phyloP scores from a whole-genome alignment of 164 flowering plant genomes.

The Magnolia officinalis region DNA sequence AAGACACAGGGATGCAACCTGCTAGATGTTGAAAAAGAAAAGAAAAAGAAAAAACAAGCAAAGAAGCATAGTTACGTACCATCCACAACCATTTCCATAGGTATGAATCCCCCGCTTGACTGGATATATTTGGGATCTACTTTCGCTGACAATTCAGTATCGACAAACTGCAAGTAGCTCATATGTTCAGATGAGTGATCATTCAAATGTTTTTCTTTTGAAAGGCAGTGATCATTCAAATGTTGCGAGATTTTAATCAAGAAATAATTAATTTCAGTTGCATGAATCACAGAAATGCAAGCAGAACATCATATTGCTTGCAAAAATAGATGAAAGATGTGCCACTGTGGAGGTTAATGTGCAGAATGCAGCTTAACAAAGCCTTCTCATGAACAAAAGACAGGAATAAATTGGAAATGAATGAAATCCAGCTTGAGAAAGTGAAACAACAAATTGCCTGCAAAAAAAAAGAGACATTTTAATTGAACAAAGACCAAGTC shows the following conservation, averaged over 20 bases:
- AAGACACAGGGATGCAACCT: too few species aligned
- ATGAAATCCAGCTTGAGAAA: too few species aligned
- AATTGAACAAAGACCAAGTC: too few species aligned
- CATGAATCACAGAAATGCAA: neutral
- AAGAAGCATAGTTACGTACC: slow-evolving; percentile 37
- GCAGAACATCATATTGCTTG: neutral
- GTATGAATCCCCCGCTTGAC: slow-evolving; percentile 63
- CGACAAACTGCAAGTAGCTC: slow-evolving; percentile 66
- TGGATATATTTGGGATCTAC: slow-evolving; percentile 42
- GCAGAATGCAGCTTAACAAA: neutral
- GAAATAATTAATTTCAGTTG: too few species aligned
- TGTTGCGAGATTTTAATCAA: neutral
- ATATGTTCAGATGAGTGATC: neutral
- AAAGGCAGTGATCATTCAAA: neutral
- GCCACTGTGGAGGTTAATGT: neutral
- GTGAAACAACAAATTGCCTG: too few species aligned
- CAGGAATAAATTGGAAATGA: neutral
- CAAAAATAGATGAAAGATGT: neutral
- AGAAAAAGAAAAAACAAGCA: neutral
- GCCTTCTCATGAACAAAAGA: neutral
- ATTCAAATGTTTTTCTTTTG: neutral
- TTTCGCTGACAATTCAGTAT: slow-evolving; percentile 56
- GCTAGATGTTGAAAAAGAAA: too few species aligned
- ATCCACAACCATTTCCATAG: slow-evolving; percentile 79
- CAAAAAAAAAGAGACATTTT: too few species aligned